These are phyloP conservation scores for Rhodomyrtus tomentosa DNA, from an alignment of 345 rosid genomes.

Conservation along the genomic window DNA sequence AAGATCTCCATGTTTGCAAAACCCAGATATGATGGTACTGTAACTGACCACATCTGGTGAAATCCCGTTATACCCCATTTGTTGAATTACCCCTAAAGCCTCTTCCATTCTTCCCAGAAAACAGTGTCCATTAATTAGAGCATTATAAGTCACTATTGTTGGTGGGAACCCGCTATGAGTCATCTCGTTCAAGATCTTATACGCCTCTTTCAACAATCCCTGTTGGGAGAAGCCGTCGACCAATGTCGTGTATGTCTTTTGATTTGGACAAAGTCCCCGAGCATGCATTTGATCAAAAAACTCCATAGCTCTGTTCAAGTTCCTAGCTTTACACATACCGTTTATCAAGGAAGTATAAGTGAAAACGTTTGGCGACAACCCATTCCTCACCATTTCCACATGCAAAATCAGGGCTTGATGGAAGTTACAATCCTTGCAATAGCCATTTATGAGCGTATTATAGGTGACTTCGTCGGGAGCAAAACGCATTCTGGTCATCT, in stretches of 20 bases:
- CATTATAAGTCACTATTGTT: conserved; percentile 72
- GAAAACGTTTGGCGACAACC: conserved; percentile 70
- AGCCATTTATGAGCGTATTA: conserved; percentile 73
- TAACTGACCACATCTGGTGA: conserved; percentile 75
- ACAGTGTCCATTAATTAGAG: conserved; percentile 72
- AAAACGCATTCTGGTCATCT: conserved; percentile 54
- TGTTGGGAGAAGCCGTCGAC: conserved; percentile 71
- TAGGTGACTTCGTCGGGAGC: conserved; percentile 65
- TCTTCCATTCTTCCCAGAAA: conserved; percentile 52
- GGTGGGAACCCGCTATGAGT: conserved; percentile 47
- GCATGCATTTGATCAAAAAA: conserved; percentile 74
- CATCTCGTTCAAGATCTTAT: conserved; percentile 51
- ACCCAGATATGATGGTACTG: conserved; percentile 68
- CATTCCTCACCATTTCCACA: conserved; percentile 58
- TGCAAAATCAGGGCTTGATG: conserved; percentile 81
- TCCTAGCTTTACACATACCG: conserved; percentile 75
- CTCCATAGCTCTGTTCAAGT: conserved; percentile 68
- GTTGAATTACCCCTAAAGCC: conserved; percentile 34
- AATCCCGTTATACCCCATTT: conserved; percentile 51
- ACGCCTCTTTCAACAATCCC: conserved; percentile 61
- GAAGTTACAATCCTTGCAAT: conserved; percentile 68
- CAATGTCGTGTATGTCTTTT: conserved; percentile 70
- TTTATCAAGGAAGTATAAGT: conserved; percentile 78
- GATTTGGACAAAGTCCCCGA: conserved; percentile 69
- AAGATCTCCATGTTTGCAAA: conserved; percentile 42